Percentiles rank a stretch among this genome's conserved stretches.
phyloP scores from a whole-genome alignment of 1,139 yeast genomes.

The Suhomyces bolitotheri region DNA sequence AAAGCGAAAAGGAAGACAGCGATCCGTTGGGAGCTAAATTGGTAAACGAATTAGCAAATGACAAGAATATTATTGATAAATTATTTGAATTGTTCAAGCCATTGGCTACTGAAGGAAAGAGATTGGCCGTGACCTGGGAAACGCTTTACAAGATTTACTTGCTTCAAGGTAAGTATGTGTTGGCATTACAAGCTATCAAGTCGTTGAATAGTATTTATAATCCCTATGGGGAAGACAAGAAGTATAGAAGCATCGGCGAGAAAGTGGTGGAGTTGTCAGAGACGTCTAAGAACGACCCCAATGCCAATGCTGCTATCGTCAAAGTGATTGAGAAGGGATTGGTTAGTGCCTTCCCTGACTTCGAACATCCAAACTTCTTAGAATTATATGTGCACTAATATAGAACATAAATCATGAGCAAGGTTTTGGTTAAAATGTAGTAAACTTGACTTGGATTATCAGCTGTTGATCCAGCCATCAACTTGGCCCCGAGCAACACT shows the following conservation, averaged over 20 bases:
- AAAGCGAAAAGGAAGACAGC: slow-evolving; percentile 44
- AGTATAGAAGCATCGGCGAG: slow-evolving; percentile 25
- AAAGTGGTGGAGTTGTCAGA: slow-evolving; percentile 29
- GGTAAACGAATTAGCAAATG: slow-evolving; percentile 28
- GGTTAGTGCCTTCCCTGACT: slow-evolving; percentile 34
- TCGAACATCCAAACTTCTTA: slow-evolving; percentile 16
- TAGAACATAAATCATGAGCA: too few species aligned
- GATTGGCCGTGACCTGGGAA: slow-evolving; percentile 37
- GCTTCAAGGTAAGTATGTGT: slow-evolving; percentile 45
- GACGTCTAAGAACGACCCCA: slow-evolving; percentile 26
- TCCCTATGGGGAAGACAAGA: slow-evolving; percentile 18
- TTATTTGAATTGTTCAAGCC: slow-evolving; percentile 34
- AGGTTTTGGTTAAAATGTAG: too few species aligned
- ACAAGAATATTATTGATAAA: slow-evolving; percentile 30
- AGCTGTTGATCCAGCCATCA: slow-evolving; percentile 53
- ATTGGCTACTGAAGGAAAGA: slow-evolving; percentile 37
- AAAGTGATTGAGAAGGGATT: slow-evolving; percentile 50
- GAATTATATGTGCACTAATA: slow-evolving; percentile 12
- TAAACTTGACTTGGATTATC: too few species aligned
- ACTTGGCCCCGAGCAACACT: slow-evolving; percentile 58
- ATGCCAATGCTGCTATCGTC: slow-evolving; percentile 43
- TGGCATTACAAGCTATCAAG: slow-evolving; percentile 48
- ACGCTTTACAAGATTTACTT: slow-evolving; percentile 41
- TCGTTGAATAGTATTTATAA: slow-evolving; percentile 35
- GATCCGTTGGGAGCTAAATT: slow-evolving; percentile 52